A percentile compares a stretch with the other conserved stretches of the same genome.
These are phyloP conservation scores for Aquilaria malaccensis DNA, from an alignment of 345 rosid species.

Conservation along the genomic window DNA sequence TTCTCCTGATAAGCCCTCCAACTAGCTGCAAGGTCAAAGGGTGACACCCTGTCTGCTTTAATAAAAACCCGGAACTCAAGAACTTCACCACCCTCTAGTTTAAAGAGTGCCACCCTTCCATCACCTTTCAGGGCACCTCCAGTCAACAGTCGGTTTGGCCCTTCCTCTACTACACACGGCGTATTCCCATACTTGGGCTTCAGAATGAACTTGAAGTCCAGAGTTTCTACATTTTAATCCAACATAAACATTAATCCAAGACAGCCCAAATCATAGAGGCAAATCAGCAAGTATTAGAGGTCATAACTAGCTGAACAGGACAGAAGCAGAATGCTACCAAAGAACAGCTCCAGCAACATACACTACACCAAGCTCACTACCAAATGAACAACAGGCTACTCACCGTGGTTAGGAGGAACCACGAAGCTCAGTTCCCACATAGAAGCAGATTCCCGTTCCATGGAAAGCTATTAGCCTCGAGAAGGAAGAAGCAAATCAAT, in stretches of 20 bases:
- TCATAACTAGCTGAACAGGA: background rate
- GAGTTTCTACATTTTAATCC: slow-evolving; percentile 48
- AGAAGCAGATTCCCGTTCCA: slow-evolving; percentile 91
- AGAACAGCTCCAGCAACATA: background rate
- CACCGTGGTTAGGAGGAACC: slow-evolving; percentile 97
- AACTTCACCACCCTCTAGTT: slow-evolving; percentile 57
- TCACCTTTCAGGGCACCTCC: slow-evolving; percentile 85
- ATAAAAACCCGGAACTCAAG: slow-evolving; percentile 73
- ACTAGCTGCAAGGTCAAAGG: slow-evolving; percentile 97
- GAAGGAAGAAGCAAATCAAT: slow-evolving; percentile 1
- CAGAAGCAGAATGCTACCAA: slow-evolving; percentile 4
- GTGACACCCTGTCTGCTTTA: slow-evolving; percentile 89
- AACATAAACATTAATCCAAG: background rate
- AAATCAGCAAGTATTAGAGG: background rate
- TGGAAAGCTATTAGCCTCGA: slow-evolving; percentile 40
- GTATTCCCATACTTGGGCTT: slow-evolving; percentile 62
- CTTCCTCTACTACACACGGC: slow-evolving; percentile 87
- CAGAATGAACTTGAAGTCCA: slow-evolving; percentile 97
- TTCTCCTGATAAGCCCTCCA: slow-evolving; percentile 98
- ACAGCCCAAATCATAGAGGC: background rate
- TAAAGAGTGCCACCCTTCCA: slow-evolving; percentile 61
- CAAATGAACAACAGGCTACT: background rate
- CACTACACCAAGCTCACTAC: slow-evolving; percentile 10
- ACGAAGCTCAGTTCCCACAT: slow-evolving; percentile 93
- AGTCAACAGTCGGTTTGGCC: slow-evolving; percentile 61